Percentiles rank a stretch among this genome's conserved stretches.
These are phyloP conservation scores for Cucurbita moschata DNA, from an alignment of 306 rosid genomes.

Conservation along the genomic window DNA sequence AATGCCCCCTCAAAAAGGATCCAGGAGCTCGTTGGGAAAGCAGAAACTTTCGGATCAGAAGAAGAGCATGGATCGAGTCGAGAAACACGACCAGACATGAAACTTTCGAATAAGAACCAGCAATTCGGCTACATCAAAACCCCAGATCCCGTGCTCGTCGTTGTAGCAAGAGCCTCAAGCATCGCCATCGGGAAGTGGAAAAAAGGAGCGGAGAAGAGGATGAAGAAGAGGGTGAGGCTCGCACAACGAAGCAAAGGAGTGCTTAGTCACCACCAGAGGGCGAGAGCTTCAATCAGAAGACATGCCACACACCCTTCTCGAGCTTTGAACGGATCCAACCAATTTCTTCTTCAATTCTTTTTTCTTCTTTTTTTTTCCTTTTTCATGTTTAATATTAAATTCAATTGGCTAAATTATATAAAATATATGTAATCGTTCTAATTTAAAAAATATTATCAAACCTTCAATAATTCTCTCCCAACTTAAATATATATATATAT, in stretches of 20 bases:
- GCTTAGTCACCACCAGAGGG: neutral
- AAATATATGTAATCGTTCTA: too few relatives aligned
- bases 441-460: too few relatives aligned
- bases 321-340: slow-evolving; percentile 6
- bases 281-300: neutral
- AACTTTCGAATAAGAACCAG: slow-evolving; percentile 9
- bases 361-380: neutral
- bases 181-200: neutral
- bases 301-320: slow-evolving; percentile 7
- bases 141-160: slow-evolving; percentile 8
- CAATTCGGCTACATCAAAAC: neutral
- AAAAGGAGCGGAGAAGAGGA: neutral
- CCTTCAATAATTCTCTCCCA: too few relatives aligned
- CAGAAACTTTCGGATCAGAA: slow-evolving; percentile 22
- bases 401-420: too few relatives aligned
- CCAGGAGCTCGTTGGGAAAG: slow-evolving; percentile 6
- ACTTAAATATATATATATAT: too few relatives aligned
- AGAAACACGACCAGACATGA: slow-evolving; percentile 14
- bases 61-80: slow-evolving; percentile 4
- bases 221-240: neutral
- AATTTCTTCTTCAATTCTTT: neutral
- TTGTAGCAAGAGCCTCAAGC: neutral
- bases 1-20: neutral
- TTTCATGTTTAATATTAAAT: neutral
- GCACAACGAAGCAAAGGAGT: slow-evolving; percentile 1